These are phyloP conservation scores for Salix purpurea DNA, from an alignment of 345 rosid species.

Conservation along the genomic window DNA sequence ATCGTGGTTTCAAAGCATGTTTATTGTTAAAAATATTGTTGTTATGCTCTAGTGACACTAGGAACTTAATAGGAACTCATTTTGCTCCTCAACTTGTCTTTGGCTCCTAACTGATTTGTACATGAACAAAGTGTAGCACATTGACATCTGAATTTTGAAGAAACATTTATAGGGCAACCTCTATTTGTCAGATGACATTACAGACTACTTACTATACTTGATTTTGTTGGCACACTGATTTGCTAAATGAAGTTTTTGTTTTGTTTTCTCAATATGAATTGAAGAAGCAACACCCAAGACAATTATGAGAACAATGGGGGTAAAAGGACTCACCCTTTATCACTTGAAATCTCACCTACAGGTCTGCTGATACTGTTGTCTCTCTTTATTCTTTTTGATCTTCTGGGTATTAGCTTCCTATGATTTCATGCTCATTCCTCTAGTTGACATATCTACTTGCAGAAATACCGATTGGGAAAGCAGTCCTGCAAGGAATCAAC, in stretches of 20 bases:
- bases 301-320: slow-evolving; percentile 37
- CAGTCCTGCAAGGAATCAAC: slow-evolving; percentile 74
- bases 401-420: neutral
- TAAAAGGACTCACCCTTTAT: slow-evolving; percentile 36
- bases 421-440: neutral
- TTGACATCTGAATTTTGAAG: neutral
- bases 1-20: too few relatives aligned
- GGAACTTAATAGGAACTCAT: too few relatives aligned
- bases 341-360: slow-evolving; percentile 36
- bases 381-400: neutral
- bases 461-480: slow-evolving; percentile 90
- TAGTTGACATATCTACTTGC: slow-evolving; percentile 12
- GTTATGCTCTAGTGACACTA: too few relatives aligned
- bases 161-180: neutral
- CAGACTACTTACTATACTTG: neutral
- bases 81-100: neutral
- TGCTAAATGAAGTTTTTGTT: neutral
- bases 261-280: neutral
- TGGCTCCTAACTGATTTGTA: neutral
- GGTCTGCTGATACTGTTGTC: slow-evolving; percentile 17
- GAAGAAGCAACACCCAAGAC: slow-evolving; percentile 37
- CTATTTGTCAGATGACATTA: neutral
- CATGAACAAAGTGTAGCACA: neutral
- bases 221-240: neutral
- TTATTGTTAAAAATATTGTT: too few relatives aligned